Percentiles rank a stretch among this genome's conserved stretches.
phyloP scores from a whole-genome alignment of 139 green algal genomes.

The Closterium sp. region DNA sequence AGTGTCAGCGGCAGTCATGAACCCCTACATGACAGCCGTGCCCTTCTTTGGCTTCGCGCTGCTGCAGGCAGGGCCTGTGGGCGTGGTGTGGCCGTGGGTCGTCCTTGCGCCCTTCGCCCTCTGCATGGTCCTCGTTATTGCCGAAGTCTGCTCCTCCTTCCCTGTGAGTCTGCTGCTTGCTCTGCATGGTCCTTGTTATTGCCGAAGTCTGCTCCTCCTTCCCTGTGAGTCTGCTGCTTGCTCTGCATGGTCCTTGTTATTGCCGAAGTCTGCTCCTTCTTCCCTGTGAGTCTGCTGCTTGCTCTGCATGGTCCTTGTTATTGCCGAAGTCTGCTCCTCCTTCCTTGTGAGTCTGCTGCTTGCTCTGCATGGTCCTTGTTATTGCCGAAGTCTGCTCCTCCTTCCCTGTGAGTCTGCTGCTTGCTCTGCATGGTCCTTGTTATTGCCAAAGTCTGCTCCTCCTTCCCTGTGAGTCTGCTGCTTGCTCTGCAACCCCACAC shows the following conservation, averaged over 20 bases:
- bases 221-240: neutral
- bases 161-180: neutral
- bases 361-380: too few species aligned
- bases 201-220: neutral
- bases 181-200: too few species aligned
- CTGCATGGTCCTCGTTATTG: conserved; percentile 13
- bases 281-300: too few species aligned
- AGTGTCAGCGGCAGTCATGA: conserved; percentile 13
- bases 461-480: neutral
- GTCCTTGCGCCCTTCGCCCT: conserved; percentile 12
- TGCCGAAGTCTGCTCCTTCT: too few species aligned
- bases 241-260: too few species aligned
- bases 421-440: too few species aligned
- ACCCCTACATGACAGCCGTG: conserved; percentile 24
- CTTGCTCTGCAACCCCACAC: neutral
- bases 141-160: conserved; percentile 35
- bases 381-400: too few species aligned
- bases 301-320: too few species aligned
- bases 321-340: too few species aligned
- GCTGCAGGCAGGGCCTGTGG: conserved; percentile 7
- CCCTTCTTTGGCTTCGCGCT: conserved; percentile 21
- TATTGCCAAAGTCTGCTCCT: neutral
- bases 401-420: too few species aligned
- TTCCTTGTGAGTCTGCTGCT: too few species aligned
- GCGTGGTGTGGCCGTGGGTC: conserved; percentile 19